Evolutionary conservation across 1,139 yeast genomes (phyloP), one percentile per base, ranked within the genome.

Genomic region (Candida dubliniensis): DNA sequence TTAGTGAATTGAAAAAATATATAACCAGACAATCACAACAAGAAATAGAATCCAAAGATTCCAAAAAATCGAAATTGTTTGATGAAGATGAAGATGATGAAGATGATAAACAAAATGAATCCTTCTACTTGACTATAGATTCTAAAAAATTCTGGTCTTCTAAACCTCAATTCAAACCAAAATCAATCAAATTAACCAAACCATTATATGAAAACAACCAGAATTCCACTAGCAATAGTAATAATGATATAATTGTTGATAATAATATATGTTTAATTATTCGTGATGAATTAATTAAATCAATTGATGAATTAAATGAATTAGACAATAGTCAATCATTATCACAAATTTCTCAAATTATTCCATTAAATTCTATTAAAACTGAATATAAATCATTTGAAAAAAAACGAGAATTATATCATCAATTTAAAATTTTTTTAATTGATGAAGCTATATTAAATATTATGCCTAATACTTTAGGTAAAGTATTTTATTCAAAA

Each of bases 361-460:
- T 84, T 37, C 69, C 86, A 14, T 78, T 80, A 47, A 67, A 73
- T 38, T 80, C 82, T 42, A 65, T 86, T 47, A 84, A 84, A 60
- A 81, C 83, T 14, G 83, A 79, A 45, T 85, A 77, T 67, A 83
- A 84, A 61, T 76, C 82, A 34, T 85, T 67, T 53, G 93, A 86
- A 62, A 78, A 84, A 54, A 81, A 85, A 63, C 82, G 91, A 67
- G 81, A 81, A 51, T 74, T 86, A 48, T 64, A 73, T 43, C 59
- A 69, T 9, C 79, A 76, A 42, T 84, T 74, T 58, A 96, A 91
- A 57, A 56, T 90, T 49, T 88, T 93, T 62, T 63, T 93, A 41
- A 83, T 88, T 40, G 98, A 93, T 66, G 96, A 90, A 54, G 83
- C 86, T 34, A 74, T 91, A 40, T 74, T 89, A 45, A 82, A 90